Percentiles rank a stretch among this genome's conserved stretches.
Conservation (phyloP, 2,329 filamentous ascomycete genomes). For the Fusarium chaquense region DNA sequence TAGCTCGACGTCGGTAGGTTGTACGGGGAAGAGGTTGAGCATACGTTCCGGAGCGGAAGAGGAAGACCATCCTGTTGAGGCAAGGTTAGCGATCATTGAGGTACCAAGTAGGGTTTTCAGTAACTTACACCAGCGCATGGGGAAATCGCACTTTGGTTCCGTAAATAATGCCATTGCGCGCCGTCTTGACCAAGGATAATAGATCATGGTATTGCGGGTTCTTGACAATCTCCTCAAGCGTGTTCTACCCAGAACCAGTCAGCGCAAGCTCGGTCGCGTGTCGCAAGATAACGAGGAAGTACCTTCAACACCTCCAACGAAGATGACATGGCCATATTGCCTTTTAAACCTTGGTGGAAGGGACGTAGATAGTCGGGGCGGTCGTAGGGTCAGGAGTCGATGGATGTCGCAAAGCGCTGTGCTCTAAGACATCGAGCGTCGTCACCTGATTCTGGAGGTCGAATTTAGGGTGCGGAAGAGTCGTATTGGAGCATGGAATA, state of each 20-base stretch:
- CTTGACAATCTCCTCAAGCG: constrained; percentile 80
- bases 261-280: constrained; percentile 12
- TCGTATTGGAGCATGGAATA: constrained; percentile 16
- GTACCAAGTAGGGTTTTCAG: neutral
- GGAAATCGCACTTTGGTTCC: constrained; percentile 98
- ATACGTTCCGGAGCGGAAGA: constrained; percentile 92
- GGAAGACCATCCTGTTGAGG: constrained; percentile 83
- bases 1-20: constrained; percentile 24
- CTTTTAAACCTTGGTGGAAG: constrained; percentile 41
- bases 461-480: constrained; percentile 12
- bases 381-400: constrained; percentile 28
- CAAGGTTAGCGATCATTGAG: constrained; percentile 33
- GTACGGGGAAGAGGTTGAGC: constrained; percentile 49
- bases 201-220: constrained; percentile 88
- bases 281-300: neutral
- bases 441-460: constrained; percentile 21
- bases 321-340: constrained; percentile 47
- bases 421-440: constrained; percentile 32
- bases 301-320: constrained; percentile 50
- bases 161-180: constrained; percentile 97
- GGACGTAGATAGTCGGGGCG: constrained; percentile 2
- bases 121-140: constrained; percentile 83
- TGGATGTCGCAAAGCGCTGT: constrained; percentile 10
- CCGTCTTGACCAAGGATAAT: constrained; percentile 87
- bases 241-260: constrained; percentile 61